A percentile compares a stretch with the other conserved stretches of the same genome.
Conservation (phyloP, 1,284 basidiomycete genomes). For the Cryptococcus sp. region DNA sequence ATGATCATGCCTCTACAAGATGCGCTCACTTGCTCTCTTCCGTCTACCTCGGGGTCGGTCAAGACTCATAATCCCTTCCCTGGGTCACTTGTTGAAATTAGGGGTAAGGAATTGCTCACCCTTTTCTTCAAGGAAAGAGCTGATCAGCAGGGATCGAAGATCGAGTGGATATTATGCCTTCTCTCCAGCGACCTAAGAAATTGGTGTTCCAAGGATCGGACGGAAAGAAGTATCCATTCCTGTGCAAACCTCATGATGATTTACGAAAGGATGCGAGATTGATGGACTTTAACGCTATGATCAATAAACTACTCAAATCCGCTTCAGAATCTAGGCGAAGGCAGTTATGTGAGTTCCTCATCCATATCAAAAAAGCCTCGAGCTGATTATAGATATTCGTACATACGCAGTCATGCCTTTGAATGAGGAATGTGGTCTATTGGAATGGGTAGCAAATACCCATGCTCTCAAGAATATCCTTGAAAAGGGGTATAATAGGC, state of each 20-base stretch:
- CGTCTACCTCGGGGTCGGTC: conserved; percentile 62
- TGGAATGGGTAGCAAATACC: conserved; percentile 98
- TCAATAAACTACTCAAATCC: conserved; percentile 93
- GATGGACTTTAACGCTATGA: conserved; percentile 98
- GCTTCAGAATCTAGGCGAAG: conserved; percentile 88
- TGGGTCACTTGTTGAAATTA: conserved; percentile 67
- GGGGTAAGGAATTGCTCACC: conserved; percentile 52
- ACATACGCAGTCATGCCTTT: conserved; percentile 95
- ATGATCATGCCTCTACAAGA: conserved; percentile 90
- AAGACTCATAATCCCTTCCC: conserved; percentile 79
- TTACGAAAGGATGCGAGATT: conserved; percentile 93
- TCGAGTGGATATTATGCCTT: conserved; percentile 86
- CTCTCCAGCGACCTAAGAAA: conserved; percentile 88
- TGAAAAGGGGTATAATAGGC: conserved; percentile 65
- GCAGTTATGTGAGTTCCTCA: conserved; percentile 70
- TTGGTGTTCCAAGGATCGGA: conserved; percentile 80
- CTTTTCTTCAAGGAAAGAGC: not conserved
- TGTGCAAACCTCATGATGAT: conserved; percentile 98
- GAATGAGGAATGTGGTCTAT: conserved; percentile 95
- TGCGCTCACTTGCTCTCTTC: conserved; percentile 83
- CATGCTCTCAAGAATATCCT: conserved; percentile 78
- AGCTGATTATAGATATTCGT: conserved; percentile 65
- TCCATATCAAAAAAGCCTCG: no score
- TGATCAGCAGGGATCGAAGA: conserved; percentile 72
- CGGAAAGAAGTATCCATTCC: conserved; percentile 81